Percentiles rank a stretch among this genome's conserved stretches.
Conservation (phyloP, 257 asterid genomes). For the Jacaranda mimosifolia region DNA sequence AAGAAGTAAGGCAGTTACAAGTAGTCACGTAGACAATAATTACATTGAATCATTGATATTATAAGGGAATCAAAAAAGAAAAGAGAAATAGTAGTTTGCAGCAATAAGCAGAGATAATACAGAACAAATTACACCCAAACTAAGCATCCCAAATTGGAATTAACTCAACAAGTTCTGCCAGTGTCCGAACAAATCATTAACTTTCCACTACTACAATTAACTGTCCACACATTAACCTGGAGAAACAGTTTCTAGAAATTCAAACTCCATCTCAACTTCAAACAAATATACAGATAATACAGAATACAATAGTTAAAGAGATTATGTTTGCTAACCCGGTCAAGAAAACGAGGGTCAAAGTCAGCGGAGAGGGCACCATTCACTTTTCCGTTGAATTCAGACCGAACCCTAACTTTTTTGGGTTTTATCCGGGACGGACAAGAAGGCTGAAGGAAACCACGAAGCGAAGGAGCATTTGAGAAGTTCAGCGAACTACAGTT, state of each 20-base stretch:
- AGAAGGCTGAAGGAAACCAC: constrained; percentile 40
- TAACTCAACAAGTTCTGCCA: constrained; percentile 7
- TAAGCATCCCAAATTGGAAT: constrained; percentile 3
- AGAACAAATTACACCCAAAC: neutral
- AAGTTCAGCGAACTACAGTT: constrained; percentile 35
- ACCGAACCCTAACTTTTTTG: constrained; percentile 66
- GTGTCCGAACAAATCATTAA: neutral
- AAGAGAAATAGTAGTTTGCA: constrained; percentile 10
- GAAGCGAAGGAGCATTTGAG: constrained; percentile 43
- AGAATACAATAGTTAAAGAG: constrained; percentile 4
- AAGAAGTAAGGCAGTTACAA: constrained; percentile 27
- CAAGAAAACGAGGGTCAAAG: constrained; percentile 80
- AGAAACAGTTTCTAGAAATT: constrained; percentile 4
- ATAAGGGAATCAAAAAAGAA: neutral
- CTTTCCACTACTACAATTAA: neutral
- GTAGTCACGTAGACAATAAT: constrained; percentile 17
- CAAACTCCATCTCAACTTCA: neutral
- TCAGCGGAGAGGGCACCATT: constrained; percentile 83
- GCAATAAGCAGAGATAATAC: neutral
- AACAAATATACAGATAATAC: neutral
- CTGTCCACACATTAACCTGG: neutral
- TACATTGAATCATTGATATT: neutral
- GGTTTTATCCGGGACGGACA: constrained; percentile 39
- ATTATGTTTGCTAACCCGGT: constrained; percentile 67
- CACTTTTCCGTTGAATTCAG: constrained; percentile 71